Base-by-base conservation (phyloP, 306 rosid species). In the Styphnolobium japonicum region DNA sequence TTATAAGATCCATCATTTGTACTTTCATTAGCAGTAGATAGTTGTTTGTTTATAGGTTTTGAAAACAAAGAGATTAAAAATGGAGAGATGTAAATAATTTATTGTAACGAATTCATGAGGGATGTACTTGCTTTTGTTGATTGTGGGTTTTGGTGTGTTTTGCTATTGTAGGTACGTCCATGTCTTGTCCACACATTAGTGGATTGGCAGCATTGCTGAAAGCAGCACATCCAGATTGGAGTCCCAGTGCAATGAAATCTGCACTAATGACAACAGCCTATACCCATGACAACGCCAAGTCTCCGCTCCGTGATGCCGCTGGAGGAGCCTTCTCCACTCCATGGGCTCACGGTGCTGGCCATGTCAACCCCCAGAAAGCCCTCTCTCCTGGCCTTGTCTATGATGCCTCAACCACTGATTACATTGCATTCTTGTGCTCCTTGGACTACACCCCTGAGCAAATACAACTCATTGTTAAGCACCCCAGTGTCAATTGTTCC, bases 141-240 rank as follows among this genome's bases (percentile, higher is more conserved):
- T n/a, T 16, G 8, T 69, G 46, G n/a, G 4, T 67, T 12, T 5
- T 12, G 4, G 11, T 27, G 3, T 22, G 29, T 7, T 71, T 63
- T 65, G 37, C 34, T 29, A 31, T 15, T 66, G 14, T 25, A 94
- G 98, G 98, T 6, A 93, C 99, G 16, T 95, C 99, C 4, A 95
- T 93, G 99, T 95, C 98, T 7, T 95, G 99, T 76, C 99, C 99
- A 14, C 99, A 95, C 76, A 93, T 95, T 34, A 93, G 98, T 67
- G 98, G 99, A 1, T 79, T 93, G 37, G 98, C 93, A 0, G 98
- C 96, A 23, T 82, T 95, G 80, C 79, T 95, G 22, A 95, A 93
- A 83, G 94, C 98, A n/a, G 99, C 98, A 3, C 99, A 95, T 81
- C 96, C 99, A 11, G 85, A 81, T 0, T 95, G 99, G 99, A 95